Evolutionary conservation across 768 basidiomycete genomes (phyloP).

Genomic region (Gautieria morchelliformis): DNA sequence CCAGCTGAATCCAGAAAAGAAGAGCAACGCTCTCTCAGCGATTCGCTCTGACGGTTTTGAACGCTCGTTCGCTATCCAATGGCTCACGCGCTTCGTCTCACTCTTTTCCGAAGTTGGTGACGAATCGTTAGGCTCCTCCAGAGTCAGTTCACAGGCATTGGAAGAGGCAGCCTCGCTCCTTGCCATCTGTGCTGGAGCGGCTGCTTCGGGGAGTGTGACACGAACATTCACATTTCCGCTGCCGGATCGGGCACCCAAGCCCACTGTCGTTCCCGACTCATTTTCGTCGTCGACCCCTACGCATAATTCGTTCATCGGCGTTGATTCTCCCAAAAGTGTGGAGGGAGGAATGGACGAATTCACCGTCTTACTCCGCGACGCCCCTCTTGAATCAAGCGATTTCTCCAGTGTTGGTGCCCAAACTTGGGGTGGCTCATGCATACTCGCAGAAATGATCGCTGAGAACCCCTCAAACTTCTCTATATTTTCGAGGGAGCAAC

Average conservation of each 20-base stretch:
- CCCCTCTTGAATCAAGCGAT: slow-evolving; percentile 60
- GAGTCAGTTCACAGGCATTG: slow-evolving; percentile 5
- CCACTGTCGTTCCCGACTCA: neutral
- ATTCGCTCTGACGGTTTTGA: slow-evolving; percentile 58
- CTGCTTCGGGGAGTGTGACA: slow-evolving; percentile 48
- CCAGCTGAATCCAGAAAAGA: neutral
- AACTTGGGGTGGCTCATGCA: slow-evolving; percentile 82
- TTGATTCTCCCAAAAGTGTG: neutral
- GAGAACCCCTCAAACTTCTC: slow-evolving; percentile 46
- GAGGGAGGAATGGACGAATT: slow-evolving; percentile 12
- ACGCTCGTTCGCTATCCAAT: slow-evolving; percentile 55
- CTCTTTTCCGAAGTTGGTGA: neutral
- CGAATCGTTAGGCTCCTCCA: slow-evolving; percentile 19
- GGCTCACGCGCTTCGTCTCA: slow-evolving; percentile 61
- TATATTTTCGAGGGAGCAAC: neutral
- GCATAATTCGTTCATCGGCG: neutral
- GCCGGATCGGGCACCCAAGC: too few species aligned
- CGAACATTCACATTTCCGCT: slow-evolving; percentile 42
- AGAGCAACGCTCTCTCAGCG: slow-evolving; percentile 17
- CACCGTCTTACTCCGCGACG: slow-evolving; percentile 48
- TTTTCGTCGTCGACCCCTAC: neutral
- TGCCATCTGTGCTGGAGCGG: slow-evolving; percentile 54
- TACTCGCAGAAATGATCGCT: slow-evolving; percentile 66
- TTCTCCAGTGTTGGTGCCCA: slow-evolving; percentile 71
- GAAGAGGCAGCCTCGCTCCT: slow-evolving; percentile 50